Evolutionary conservation across 140 eudicot species (phyloP), one percentile per base, ranked within the genome.

Genomic region (Senecio squalidus): DNA sequence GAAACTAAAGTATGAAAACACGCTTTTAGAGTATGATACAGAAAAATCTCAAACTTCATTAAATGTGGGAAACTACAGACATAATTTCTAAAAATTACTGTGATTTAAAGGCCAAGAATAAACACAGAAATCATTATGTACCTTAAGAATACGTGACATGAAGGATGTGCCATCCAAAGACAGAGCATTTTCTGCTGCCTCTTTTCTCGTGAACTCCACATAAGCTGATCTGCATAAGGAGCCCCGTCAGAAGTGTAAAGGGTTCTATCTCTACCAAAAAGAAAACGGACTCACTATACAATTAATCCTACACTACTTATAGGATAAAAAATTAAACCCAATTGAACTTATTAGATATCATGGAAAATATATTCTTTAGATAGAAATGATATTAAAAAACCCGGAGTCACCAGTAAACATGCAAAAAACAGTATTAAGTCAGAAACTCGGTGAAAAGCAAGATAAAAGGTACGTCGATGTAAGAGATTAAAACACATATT

Each of bases 71-170:
- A 6, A 24, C 55, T 28, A 4, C 9, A 27, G 27, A 27, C 9
- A 1, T 3, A n/a, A 6, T 15, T 20, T 9, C 22, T 2, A 26
- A 2, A 9, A 55, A 5, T 6, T 13, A 54, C 28, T 55, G 4
- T 28, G 23, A 55, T 21, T 44, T 5, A 33, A 26, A 45, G 28
- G 3, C 4, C 28, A 15, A 10, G 9, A 49, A 62, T 26, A 30
- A 16, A 43, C 17, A 23, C 31, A 38, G 30, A 47, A 6, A 58
- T 16, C 29, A n/a, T 13, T 34, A 57, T 48, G 57, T 78, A 80
- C 98, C 96, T 86, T 91, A 40, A 91, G 84, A 62, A 91, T 81
- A 55, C 96, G 98, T 1, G 96, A 83, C 94, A 91, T 79, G 33
- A 91, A 91, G 23, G 98, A 91, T 50, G 94, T 84, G 26, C 89